Evolutionary conservation across 345 rosid genomes (phyloP).

Genomic region (Camelina hispida): DNA sequence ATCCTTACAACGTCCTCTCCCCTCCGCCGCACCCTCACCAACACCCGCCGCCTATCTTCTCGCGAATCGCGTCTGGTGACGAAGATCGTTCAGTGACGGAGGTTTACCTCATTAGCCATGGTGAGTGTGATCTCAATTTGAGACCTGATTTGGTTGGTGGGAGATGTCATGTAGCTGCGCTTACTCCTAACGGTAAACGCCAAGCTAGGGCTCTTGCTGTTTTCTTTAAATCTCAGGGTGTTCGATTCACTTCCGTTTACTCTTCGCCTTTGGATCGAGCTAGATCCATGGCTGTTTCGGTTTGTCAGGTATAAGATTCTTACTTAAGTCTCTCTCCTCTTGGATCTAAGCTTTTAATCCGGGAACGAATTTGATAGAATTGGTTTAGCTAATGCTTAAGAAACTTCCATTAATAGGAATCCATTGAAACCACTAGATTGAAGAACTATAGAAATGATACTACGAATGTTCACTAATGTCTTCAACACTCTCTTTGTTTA

Average conservation of each 20-base stretch:
- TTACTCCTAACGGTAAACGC: constrained; percentile 78
- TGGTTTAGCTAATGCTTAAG: background rate
- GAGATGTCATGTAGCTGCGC: constrained; percentile 67
- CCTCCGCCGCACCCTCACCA: constrained; percentile 54
- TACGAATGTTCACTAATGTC: too few relatives aligned
- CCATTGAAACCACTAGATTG: background rate
- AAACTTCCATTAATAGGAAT: background rate
- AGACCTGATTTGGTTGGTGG: constrained; percentile 87
- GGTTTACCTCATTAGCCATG: constrained; percentile 77
- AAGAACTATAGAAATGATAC: too few relatives aligned
- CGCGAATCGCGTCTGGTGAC: constrained; percentile 36
- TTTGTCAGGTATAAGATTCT: constrained; percentile 66
- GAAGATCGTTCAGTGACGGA: constrained; percentile 56
- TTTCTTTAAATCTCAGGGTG: constrained; percentile 76
- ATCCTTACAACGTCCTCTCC: constrained; percentile 88
- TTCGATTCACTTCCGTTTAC: constrained; percentile 69
- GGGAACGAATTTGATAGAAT: background rate
- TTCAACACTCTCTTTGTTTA: too few relatives aligned
- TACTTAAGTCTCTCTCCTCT: background rate
- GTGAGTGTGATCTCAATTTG: constrained; percentile 74
- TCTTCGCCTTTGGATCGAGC: constrained; percentile 88
- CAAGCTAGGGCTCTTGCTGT: constrained; percentile 96
- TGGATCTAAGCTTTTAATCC: background rate
- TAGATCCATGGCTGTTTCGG: constrained; percentile 75
- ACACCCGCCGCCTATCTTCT: constrained; percentile 51